Conservation (phyloP, 2,329 filamentous ascomycete species). For the Nemania abortiva region DNA sequence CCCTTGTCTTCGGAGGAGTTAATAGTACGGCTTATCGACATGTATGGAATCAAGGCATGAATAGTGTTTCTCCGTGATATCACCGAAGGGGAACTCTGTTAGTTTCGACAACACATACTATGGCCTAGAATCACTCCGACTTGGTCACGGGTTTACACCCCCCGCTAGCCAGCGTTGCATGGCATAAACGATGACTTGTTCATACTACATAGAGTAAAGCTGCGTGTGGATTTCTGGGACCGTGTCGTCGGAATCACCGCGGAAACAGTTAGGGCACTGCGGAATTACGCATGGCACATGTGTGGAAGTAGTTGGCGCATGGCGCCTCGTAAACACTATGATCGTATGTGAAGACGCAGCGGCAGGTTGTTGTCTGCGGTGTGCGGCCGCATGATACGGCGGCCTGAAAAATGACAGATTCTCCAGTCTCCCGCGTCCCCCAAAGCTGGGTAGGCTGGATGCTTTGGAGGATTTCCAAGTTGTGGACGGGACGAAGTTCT, state of each 20-base stretch:
- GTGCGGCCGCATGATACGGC: neutral
- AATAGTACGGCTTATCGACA: neutral
- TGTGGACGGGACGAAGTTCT: neutral
- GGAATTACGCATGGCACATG: neutral
- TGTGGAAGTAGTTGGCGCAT: neutral
- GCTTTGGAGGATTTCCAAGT: neutral
- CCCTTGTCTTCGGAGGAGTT: neutral
- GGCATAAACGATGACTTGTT: neutral
- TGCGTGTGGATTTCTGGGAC: neutral
- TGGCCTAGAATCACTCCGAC: neutral
- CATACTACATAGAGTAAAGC: neutral
- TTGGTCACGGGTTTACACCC: neutral
- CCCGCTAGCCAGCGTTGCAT: constrained; percentile 5
- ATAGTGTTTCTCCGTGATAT: neutral
- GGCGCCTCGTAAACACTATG: constrained; percentile 7
- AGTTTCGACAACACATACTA: neutral
- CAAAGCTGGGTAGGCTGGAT: neutral
- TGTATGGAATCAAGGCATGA: neutral
- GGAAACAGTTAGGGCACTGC: neutral
- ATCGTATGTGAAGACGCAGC: neutral
- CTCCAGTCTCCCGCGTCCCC: neutral
- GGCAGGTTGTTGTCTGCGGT: neutral
- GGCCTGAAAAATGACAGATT: neutral
- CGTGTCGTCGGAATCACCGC: constrained; percentile 1
- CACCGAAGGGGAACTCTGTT: neutral